phyloP scores from a whole-genome alignment of 2,329 filamentous ascomycete species.

The Pezicula neosporulosa region DNA sequence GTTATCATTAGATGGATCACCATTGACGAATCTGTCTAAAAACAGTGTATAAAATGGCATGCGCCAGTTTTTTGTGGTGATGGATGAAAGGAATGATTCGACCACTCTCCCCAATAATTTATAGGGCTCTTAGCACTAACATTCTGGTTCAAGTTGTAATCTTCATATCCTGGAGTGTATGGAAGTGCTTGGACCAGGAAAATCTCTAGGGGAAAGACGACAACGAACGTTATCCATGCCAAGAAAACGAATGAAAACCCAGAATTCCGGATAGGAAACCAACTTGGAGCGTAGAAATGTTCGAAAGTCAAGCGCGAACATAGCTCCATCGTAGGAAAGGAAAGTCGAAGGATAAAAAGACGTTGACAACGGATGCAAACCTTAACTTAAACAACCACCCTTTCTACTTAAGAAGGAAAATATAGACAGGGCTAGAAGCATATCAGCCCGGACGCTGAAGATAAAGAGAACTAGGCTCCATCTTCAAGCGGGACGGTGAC shows the following conservation, averaged over 20 bases:
- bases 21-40: conserved; percentile 61
- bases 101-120: not conserved
- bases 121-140: not conserved
- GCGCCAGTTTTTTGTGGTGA: conserved; percentile 2
- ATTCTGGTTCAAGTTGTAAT: conserved; percentile 2
- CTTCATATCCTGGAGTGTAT: not conserved
- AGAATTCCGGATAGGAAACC: too few relatives aligned
- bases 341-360: not conserved
- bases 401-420: not conserved
- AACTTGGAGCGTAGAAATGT: too few relatives aligned
- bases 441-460: too few relatives aligned
- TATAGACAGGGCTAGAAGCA: too few relatives aligned
- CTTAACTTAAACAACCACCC: not conserved
- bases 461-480: too few relatives aligned
- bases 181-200: not conserved
- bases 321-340: not conserved
- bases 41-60: conserved; percentile 60
- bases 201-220: too few relatives aligned
- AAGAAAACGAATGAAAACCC: too few relatives aligned
- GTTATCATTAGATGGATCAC: conserved; percentile 62
- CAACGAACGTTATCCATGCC: too few relatives aligned
- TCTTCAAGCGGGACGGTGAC: too few relatives aligned
- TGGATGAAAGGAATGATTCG: not conserved
- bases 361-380: not conserved
- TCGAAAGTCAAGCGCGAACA: too few relatives aligned